phyloP scores from a whole-genome alignment of 495 filamentous ascomycete species.

The Apodospora peruviana region DNA sequence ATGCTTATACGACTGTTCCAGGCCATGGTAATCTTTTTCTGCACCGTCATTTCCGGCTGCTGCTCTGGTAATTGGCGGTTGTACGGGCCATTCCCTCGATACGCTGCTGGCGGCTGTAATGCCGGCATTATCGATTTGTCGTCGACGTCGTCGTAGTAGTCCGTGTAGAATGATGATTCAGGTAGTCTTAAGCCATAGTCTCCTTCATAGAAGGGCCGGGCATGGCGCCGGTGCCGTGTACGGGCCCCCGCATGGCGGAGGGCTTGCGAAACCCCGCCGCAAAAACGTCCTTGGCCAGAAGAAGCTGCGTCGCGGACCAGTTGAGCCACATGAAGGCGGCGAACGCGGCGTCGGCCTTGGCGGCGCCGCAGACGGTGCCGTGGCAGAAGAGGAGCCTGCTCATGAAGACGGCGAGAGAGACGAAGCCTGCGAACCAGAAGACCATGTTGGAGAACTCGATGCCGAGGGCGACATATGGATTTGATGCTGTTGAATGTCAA shows the following conservation, averaged over 20 bases:
- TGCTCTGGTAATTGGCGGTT: not conserved
- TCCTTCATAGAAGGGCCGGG: constrained; percentile 21
- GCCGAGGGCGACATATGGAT: constrained; percentile 54
- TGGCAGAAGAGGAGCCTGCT: constrained; percentile 48
- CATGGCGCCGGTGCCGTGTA: not conserved
- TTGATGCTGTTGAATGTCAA: constrained; percentile 39
- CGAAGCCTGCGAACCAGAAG: constrained; percentile 79
- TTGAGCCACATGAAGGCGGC: constrained; percentile 35
- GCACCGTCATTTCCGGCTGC: constrained; percentile 4
- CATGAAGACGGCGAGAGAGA: constrained; percentile 64
- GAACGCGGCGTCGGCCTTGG: constrained; percentile 43
- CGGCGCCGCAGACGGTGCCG: constrained; percentile 43
- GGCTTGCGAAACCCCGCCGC: constrained; percentile 27
- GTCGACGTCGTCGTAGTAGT: too few species aligned
- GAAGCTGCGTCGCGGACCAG: constrained; percentile 35
- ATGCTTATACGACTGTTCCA: constrained; percentile 5
- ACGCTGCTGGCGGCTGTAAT: too few species aligned
- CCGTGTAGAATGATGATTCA: constrained; percentile 1
- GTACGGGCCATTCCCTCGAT: too few species aligned
- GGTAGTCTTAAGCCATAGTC: constrained; percentile 11
- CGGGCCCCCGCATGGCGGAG: not conserved
- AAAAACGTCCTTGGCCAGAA: constrained; percentile 31
- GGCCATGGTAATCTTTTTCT: constrained; percentile 4
- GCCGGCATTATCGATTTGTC: too few species aligned
- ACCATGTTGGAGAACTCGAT: constrained; percentile 63